Evolutionary conservation across 2,329 filamentous ascomycete species (phyloP).

Genomic region (Coleophoma cylindrospora): DNA sequence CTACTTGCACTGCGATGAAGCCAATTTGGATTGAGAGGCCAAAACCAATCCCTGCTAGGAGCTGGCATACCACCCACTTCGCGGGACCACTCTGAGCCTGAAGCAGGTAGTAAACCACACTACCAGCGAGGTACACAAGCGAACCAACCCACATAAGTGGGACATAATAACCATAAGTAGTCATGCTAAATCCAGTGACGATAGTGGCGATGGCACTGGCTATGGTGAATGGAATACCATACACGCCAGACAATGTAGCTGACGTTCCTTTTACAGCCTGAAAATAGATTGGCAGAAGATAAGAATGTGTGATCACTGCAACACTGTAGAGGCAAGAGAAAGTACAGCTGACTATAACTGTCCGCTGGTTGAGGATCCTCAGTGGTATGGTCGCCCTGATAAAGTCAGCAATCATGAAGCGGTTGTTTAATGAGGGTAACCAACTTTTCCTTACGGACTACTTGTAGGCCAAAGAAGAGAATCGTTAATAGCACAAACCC

Average conservation of each 20-base stretch:
- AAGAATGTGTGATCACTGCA: not conserved
- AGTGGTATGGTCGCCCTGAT: conserved; percentile 1
- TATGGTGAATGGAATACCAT: not conserved
- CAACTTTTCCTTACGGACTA: not conserved
- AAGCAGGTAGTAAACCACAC: conserved; percentile 32
- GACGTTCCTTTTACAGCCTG: conserved; percentile 2
- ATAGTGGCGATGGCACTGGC: conserved; percentile 32
- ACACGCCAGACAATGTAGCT: not conserved
- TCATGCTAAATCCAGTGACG: conserved; percentile 28
- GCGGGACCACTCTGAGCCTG: conserved; percentile 34
- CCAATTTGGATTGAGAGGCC: conserved; percentile 41
- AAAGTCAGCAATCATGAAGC: not conserved
- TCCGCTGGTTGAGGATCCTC: not conserved
- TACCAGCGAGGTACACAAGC: conserved; percentile 30
- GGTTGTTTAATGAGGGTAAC: not conserved
- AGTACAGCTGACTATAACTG: not conserved
- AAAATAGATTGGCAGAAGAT: conserved; percentile 7
- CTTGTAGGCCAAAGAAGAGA: conserved; percentile 22
- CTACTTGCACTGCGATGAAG: conserved; percentile 40
- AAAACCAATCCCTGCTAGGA: conserved; percentile 37
- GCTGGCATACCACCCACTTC: conserved; percentile 45
- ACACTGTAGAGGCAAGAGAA: not conserved
- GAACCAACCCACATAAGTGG: conserved; percentile 38
- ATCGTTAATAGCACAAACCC: conserved; percentile 19
- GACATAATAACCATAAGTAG: conserved; percentile 31